Base-by-base conservation (phyloP, 768 basidiomycete species). In the Tubosaeta sp. region DNA sequence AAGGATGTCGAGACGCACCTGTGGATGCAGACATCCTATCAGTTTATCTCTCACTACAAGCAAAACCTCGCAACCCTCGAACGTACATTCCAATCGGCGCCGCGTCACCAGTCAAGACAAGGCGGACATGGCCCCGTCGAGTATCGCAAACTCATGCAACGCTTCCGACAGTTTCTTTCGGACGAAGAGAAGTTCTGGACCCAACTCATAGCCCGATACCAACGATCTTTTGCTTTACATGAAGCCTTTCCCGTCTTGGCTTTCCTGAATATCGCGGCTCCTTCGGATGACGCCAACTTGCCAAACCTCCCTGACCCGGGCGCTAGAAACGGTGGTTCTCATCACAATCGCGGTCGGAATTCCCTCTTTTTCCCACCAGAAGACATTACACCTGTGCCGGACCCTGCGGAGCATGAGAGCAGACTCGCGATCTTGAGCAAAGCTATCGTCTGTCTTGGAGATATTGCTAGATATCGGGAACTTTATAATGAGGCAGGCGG, bases 111-210 rank as follows among this genome's bases (percentile, higher is more conserved):
- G 52, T 60, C 63, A 18, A 68, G 71, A 35, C 69, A 71, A 47
- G 66, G 71, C 22, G 71, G 74, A 12, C 75, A 79, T 53, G 83
- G 84, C 16, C 77, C 78, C 8, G 90, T 93, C 40, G 94, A 95
- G 63, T 74, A 91, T 55, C 84, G 92, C 59, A 95, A 90, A 65
- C 78, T 93, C 27, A 69, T 93, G 14, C 87, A 90, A 42, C 82
- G 90, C 36, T 98, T 99, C 73, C 79, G 88, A 31, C 86, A 92
- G 60, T 96, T 94, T 65, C 80, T 99, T 13, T 78, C 84, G 0
- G 84, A 87, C 29, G 95, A 99, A 67, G 90, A 94, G 65, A 86
- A 84, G 59, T 96, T 95, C 69, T 99, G 94, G 87, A 81, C 78
- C 25, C 81, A 84, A 52, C 77, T 98, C 18, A 76, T 94, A 40